These are phyloP conservation scores for Phytophthora litchii DNA, from an alignment of 352 stramenopile species.

Conservation along the genomic window DNA sequence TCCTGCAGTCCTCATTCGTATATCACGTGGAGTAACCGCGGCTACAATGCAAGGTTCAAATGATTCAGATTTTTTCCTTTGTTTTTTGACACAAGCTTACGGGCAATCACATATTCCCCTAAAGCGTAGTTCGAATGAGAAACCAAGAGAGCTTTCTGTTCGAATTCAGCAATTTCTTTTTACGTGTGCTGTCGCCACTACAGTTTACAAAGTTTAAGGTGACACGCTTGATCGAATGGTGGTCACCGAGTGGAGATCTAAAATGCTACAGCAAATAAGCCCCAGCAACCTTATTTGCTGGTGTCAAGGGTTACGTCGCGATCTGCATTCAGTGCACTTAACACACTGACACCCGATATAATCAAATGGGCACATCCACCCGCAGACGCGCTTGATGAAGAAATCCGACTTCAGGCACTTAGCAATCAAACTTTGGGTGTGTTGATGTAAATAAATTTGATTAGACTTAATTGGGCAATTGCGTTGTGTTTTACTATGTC, in stretches of 20 bases:
- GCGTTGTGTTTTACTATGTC: too few species aligned
- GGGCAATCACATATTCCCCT: not conserved
- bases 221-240: constrained; percentile 23
- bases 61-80: constrained; percentile 3
- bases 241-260: constrained; percentile 1
- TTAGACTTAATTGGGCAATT: too few species aligned
- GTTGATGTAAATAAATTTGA: too few species aligned
- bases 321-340: not conserved
- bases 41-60: not conserved
- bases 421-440: not conserved
- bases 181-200: constrained; percentile 12
- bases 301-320: constrained; percentile 1
- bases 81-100: constrained; percentile 4
- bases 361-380: not conserved
- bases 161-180: constrained; percentile 14
- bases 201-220: constrained; percentile 28
- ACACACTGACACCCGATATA: not conserved
- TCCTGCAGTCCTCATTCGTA: not conserved
- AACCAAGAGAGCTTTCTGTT: not conserved
- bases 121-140: not conserved
- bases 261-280: not conserved
- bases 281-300: not conserved
- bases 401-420: not conserved
- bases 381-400: not conserved
- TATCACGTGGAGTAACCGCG: not conserved